Base-by-base conservation (phyloP, 768 basidiomycete genomes). In the Xerocomellus intermedius region DNA sequence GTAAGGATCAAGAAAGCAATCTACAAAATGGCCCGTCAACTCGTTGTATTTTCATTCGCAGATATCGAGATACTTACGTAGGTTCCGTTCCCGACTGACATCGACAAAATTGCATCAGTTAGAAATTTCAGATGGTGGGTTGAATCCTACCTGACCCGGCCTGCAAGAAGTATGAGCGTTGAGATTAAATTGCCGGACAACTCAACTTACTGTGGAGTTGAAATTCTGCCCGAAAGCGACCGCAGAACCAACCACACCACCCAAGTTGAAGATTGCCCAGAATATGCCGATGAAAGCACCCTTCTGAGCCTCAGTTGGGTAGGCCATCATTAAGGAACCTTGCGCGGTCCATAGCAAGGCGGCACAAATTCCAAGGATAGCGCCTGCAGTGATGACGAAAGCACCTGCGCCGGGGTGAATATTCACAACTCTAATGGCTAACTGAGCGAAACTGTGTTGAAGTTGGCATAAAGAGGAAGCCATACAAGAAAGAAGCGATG, bases 191-290 rank as follows among this genome's bases (percentile, higher is more conserved):
- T 16, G 5, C 6, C 0, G 1, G 44, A 24, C 1, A 26, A 49
- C 45, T 38, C 19, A 17, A 72, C 79, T 38, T 57, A 85, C 86
- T 62, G 66, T 78, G 13, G 82, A 84, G 42, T 86, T 65, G 65
- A 83, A 84, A 64, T 91, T 91, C 59, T 82, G 77, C 0, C 82
- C 91, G 42, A 92, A 77, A 10, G 89, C 82, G 28, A 92, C 86
- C 13, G 87, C 76, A 19, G 89, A 81, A 22, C 91, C 90, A 43
- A 93, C 83, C 42, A 93, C 87, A 43, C 84, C 85, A 35, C 89
- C 89, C 30, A 91, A 56, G 61, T 91, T 91, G 75, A 94, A 91
- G 58, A 92, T 87, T 38, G 81, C 74, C 82, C 82, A 82, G 68
- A 83, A 83, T 46, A 83, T 57, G 32, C 73, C 73, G 55, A 83